Evolutionary conservation across 495 filamentous ascomycete genomes (phyloP).

Genomic region (Aspergillus sclerotiicarbonarius): DNA sequence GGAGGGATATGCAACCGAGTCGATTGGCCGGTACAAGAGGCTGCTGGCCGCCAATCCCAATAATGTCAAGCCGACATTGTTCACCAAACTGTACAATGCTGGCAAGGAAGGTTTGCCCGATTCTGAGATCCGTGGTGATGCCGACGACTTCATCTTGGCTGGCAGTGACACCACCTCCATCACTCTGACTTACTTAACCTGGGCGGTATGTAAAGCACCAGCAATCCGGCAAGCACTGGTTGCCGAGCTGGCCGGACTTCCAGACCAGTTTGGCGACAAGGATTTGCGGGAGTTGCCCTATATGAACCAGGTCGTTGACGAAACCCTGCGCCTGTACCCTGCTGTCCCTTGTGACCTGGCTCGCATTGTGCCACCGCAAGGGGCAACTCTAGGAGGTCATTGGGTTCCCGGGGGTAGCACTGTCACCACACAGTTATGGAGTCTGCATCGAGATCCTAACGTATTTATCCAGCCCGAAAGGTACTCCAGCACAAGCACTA

Average conservation of each 20-base stretch:
- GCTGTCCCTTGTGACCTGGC: constrained; percentile 45
- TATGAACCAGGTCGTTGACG: constrained; percentile 52
- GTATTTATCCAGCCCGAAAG: constrained; percentile 30
- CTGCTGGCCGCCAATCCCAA: constrained; percentile 36
- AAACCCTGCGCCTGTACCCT: constrained; percentile 55
- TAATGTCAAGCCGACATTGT: constrained; percentile 42
- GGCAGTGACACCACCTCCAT: constrained; percentile 44
- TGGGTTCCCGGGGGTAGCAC: constrained; percentile 31
- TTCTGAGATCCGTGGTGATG: constrained; percentile 41
- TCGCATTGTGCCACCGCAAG: constrained; percentile 34
- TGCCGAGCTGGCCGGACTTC: constrained; percentile 21
- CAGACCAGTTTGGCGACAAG: constrained; percentile 21
- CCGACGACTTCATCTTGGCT: constrained; percentile 47
- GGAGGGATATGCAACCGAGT: constrained; percentile 33
- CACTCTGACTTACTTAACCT: constrained; percentile 42
- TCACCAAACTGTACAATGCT: constrained; percentile 45
- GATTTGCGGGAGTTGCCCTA: constrained; percentile 35
- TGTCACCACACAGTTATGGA: constrained; percentile 43
- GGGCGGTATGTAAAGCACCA: constrained; percentile 19
- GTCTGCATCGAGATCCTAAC: constrained; percentile 36
- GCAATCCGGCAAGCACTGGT: constrained; percentile 17
- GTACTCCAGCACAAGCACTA: constrained; percentile 8
- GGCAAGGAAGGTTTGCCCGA: constrained; percentile 35
- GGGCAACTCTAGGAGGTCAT: constrained; percentile 26
- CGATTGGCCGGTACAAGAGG: constrained; percentile 40